Evolutionary conservation across 345 rosid genomes (phyloP).

Genomic region (Eutrema japonicum): DNA sequence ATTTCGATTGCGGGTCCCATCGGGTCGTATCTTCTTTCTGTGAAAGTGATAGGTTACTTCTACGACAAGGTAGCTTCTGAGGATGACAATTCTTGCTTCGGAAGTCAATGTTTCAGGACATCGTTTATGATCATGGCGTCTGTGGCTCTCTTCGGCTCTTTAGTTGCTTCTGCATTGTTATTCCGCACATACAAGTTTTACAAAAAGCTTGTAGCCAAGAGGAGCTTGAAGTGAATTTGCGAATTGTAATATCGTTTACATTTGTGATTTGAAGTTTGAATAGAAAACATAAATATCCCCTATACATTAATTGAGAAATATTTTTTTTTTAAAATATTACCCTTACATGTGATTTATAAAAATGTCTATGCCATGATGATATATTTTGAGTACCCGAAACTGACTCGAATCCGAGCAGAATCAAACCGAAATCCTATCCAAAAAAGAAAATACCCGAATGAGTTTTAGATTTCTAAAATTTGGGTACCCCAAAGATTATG

Average conservation of each 20-base stretch:
- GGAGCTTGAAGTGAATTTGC: slow-evolving; percentile 38
- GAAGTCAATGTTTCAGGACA: slow-evolving; percentile 72
- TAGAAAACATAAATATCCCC: not conserved
- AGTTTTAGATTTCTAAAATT: too few relatives aligned
- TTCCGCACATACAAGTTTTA: slow-evolving; percentile 75
- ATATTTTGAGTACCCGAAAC: too few relatives aligned
- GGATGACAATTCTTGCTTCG: slow-evolving; percentile 60
- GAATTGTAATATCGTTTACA: not conserved
- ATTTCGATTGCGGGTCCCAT: slow-evolving; percentile 79
- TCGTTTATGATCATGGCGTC: slow-evolving; percentile 80
- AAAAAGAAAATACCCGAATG: too few relatives aligned
- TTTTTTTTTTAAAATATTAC: too few relatives aligned
- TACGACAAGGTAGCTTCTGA: slow-evolving; percentile 65
- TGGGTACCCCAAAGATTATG: too few relatives aligned
- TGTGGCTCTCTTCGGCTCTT: slow-evolving; percentile 61
- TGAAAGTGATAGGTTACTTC: slow-evolving; percentile 73
- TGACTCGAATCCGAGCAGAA: too few relatives aligned
- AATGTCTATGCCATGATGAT: too few relatives aligned
- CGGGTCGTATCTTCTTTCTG: slow-evolving; percentile 86
- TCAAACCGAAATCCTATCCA: too few relatives aligned
- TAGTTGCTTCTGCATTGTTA: slow-evolving; percentile 59
- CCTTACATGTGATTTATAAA: too few relatives aligned
- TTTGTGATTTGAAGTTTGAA: slow-evolving; percentile 2
- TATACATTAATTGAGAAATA: too few relatives aligned
- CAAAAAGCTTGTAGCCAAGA: slow-evolving; percentile 49